Base-by-base conservation (phyloP, 108 stramenopile genomes). In the Skeletonema menzelii region DNA sequence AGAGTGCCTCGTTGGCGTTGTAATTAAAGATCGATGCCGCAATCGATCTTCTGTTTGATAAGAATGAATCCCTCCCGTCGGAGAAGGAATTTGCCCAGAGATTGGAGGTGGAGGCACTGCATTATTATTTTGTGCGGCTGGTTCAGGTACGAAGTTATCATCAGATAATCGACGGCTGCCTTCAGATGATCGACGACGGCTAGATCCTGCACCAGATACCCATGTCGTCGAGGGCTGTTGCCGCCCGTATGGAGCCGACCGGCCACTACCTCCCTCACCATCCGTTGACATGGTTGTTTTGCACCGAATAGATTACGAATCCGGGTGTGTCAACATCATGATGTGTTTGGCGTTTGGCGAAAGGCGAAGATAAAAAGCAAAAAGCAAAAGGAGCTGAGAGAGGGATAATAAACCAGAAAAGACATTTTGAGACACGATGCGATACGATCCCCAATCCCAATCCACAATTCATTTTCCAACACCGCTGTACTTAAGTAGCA, bases 21-120 rank as follows among this genome's bases (percentile, higher is more conserved):
- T 53, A 8, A 53, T 53, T 0, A 0, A 15, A 27, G 46, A 46
- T 2, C 64, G 76, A 65, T 66, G 69, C 13, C 64, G 22, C 34
- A 70, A 66, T n/a, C 65, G 17, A 31, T 63, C 76, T 63, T 37
- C 61, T 8, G 55, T 65, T 8, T 70, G 69, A 27, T 59, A 77
- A 10, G 78, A 53, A 37, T 72, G 71, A 19, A 63, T 17, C 59
- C 70, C 70, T 28, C 59, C 46, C 5, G 60, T 53, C 1, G 70
- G 61, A 3, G 59, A 17, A 24, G 70, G 70, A 27, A 71, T 53
- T 20, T 71, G 40, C 27, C 60, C 70, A 10, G 70, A 62, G 22
- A 61, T 61, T n/a, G 70, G 70, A 15, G 70, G 49, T 53, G 49
- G 4, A 7, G 13, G 46, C 31, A 47, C 5, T 38, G 26, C 27